Evolutionary conservation across 805 yeast genomes (phyloP).

Genomic region (Ogataea philodendri): DNA sequence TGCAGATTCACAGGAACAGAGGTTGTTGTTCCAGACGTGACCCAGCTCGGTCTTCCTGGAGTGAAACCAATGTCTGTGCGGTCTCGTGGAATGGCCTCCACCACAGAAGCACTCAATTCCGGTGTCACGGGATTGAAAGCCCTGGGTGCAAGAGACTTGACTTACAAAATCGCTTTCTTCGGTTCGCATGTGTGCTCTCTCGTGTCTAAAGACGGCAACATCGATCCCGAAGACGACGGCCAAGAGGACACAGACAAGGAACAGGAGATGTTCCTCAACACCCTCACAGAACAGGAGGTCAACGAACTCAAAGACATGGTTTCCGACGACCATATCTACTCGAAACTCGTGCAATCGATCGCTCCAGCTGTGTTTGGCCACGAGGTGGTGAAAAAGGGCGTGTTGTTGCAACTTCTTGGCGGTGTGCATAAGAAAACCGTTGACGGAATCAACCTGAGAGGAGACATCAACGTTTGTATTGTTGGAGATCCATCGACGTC

Average conservation of each 20-base stretch:
- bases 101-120: slow-evolving; percentile 65
- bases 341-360: slow-evolving; percentile 79
- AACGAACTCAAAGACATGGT: slow-evolving; percentile 87
- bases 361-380: slow-evolving; percentile 98
- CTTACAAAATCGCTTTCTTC: slow-evolving; percentile 85
- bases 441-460: slow-evolving; percentile 93
- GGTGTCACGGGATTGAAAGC: slow-evolving; percentile 88
- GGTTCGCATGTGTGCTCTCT: slow-evolving; percentile 86
- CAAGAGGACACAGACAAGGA: slow-evolving; percentile 56
- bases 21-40: slow-evolving; percentile 90
- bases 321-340: slow-evolving; percentile 79
- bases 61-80: slow-evolving; percentile 80
- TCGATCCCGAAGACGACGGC: slow-evolving; percentile 20
- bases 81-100: slow-evolving; percentile 49
- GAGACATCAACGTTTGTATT: slow-evolving; percentile 92
- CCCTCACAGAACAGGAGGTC: slow-evolving; percentile 78
- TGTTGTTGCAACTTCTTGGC: slow-evolving; percentile 81
- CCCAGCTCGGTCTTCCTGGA: slow-evolving; percentile 94
- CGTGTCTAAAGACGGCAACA: slow-evolving; percentile 36
- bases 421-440: slow-evolving; percentile 94
- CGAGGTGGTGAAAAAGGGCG: slow-evolving; percentile 89
- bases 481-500: slow-evolving; percentile 99
- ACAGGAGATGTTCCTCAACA: slow-evolving; percentile 76
- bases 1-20: slow-evolving; percentile 92
- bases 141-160: slow-evolving; percentile 91